Conservation (phyloP, 176 grass and related monocot species). For the Avena atlantica region DNA sequence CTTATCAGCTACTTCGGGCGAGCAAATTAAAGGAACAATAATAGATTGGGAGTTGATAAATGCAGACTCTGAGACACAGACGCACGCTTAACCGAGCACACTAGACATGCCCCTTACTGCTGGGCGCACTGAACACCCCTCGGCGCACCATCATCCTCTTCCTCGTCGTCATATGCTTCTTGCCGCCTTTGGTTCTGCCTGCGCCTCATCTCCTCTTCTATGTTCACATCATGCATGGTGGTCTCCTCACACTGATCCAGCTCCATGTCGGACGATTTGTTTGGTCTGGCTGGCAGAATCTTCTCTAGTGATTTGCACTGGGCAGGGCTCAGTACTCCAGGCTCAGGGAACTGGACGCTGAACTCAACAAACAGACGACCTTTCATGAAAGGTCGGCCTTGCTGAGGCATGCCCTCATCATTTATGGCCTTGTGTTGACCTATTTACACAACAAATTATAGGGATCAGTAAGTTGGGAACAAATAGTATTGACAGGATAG, state of each 20-base stretch:
- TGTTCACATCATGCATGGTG: constrained; percentile 79
- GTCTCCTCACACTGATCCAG: constrained; percentile 87
- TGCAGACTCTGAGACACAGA: no score
- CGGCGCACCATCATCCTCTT: constrained; percentile 60
- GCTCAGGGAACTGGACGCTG: constrained; percentile 79
- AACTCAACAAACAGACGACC: constrained; percentile 85
- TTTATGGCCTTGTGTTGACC: constrained; percentile 89
- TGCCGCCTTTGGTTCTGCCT: constrained; percentile 68
- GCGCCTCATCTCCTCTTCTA: constrained; percentile 91
- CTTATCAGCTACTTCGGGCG: not conserved
- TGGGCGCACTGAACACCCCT: constrained; percentile 95
- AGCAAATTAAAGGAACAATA: constrained; percentile 1
- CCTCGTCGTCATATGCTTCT: constrained; percentile 83
- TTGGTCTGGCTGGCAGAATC: constrained; percentile 58
- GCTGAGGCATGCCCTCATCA: constrained; percentile 96
- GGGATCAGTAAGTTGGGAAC: not conserved
- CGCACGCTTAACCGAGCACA: not conserved
- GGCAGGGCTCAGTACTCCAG: constrained; percentile 50
- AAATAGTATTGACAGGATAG: not conserved
- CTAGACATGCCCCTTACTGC: constrained; percentile 49
- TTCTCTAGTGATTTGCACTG: constrained; percentile 68
- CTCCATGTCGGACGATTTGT: constrained; percentile 60
- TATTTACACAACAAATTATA: constrained; percentile 33
- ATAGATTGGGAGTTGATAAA: not conserved
- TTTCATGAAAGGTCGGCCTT: constrained; percentile 90